Base-by-base conservation (phyloP, 2,329 filamentous ascomycete genomes). In the Dryadomyces quercivorus region DNA sequence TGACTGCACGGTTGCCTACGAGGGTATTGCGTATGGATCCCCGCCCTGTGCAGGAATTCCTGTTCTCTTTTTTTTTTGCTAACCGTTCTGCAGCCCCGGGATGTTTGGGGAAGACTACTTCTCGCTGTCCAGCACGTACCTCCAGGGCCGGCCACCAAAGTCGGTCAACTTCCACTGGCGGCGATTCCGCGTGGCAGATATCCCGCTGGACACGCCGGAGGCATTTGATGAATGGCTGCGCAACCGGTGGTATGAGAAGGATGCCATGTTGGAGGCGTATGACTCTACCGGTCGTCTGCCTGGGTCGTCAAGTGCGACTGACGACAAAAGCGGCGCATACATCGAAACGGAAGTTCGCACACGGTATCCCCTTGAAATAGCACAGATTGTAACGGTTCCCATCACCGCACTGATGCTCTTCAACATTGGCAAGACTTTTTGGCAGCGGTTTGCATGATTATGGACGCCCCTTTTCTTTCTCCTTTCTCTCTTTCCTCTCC, bases 151-250 rank as follows among this genome's bases (percentile, higher is more conserved):
- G 1, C 85, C 91, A 0, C 93, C 92, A 1, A 95, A 91, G 66
- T 95, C 90, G 1, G 91, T 97, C 63, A 97, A 96, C 69, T 91
- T 97, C 74, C 86, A 95, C 70, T 98, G 92, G 89, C 82, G 93
- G 53, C 83, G 90, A 10, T 96, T 95, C 69, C 79, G 80, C 38
- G 66, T 96, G 15, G 77, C 78, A 21, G 82, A 89, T 20, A 95
- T 98, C 46, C 92, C 92, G 0, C 77, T 95, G 10, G 77, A 89
- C 36, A 80, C 85, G 61, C 76, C 78, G 16, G 78, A 85, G 44
- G 74, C 78, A 7, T 98, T 98, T 63, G 89, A 94, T 55, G 63
- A 75, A 3, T 98, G 93, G 93, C 75, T 97, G 31, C 78, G 84
- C 36, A 83, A 88, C 55, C 80, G 90, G 47, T 98, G 93, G 93